Evolutionary conservation across 345 rosid genomes (phyloP), one percentile per base, ranked within the genome.

Genomic region (Dimocarpus longan): DNA sequence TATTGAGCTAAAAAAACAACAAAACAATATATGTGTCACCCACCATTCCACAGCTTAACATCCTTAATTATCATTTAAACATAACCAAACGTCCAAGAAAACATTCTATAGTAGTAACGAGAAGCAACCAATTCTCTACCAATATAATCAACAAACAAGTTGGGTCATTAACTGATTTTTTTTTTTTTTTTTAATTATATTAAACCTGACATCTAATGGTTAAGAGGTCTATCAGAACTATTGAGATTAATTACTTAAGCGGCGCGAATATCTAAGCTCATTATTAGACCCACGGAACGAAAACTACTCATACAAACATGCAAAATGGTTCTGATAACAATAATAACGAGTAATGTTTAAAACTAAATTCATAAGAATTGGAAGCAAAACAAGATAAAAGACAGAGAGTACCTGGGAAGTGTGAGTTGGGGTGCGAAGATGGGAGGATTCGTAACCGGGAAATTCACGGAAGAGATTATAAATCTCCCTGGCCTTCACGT

Each of bases 381-480:
- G 22, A 71, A 2, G 22, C 10, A 22, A 50, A 72, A 52, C 7
- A 19, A 40, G 26, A 57, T 9, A 18, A 52, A 48, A 32, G 37
- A 24, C n/a, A 2, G 32, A 44, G 2, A 65, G 40, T 56, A 87
- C 93, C 92, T 87, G 92, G 60, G 88, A 84, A 66, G 75, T 82
- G 57, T 89, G 87, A 15, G 86, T 73, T 11, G 94, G 83, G 81
- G 65, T 82, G 4, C 97, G 93, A 74, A 93, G 92, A 80, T 93
- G 93, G 52, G 98, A 93, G 77, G 95, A 93, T 71, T 91, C 96
- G 71, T 90, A 95, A 73, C 99, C 98, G 1, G 92, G 95, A 75
- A 91, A 93, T 75, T 93, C 98, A 3, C 96, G 89, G 82, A 95
- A 95, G 4, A 93, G 89, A 83, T 94, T 92, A 48, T 93, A 93